These are phyloP conservation scores for Penicillium sp. DNA, from an alignment of 2,329 filamentous ascomycete species.

Conservation along the genomic window DNA sequence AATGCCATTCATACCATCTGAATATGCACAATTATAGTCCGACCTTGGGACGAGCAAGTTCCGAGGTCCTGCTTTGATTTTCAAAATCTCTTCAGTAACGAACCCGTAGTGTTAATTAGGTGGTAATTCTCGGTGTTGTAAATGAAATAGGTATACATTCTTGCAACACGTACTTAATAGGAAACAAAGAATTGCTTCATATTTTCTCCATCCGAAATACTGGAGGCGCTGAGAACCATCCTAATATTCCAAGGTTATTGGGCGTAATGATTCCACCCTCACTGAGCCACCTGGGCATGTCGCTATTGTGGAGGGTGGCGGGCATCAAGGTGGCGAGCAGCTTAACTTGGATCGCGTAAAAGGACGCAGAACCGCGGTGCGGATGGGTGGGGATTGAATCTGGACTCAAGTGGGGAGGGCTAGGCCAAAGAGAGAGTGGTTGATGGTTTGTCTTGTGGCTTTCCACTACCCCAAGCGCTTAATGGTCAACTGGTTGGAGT, in stretches of 20 bases:
- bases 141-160: too few relatives aligned
- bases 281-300: neutral
- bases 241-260: slow-evolving; percentile 13
- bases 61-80: neutral
- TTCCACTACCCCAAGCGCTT: neutral
- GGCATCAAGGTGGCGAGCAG: neutral
- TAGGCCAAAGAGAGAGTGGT: neutral
- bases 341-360: neutral
- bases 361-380: slow-evolving; percentile 1
- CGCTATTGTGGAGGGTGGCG: neutral
- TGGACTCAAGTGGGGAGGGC: neutral
- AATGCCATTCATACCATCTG: too few relatives aligned
- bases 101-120: slow-evolving; percentile 3
- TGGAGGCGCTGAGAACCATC: neutral
- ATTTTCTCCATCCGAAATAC: slow-evolving; percentile 24
- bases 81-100: slow-evolving; percentile 12
- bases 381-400: neutral
- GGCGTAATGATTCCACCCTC: neutral
- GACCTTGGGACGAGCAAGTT: neutral
- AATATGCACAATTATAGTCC: too few relatives aligned
- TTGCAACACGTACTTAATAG: too few relatives aligned
- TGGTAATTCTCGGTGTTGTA: too few relatives aligned
- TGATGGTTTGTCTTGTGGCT: neutral
- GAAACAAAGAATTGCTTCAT: slow-evolving; percentile 29
- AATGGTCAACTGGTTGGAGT: neutral